Base-by-base conservation (phyloP, 345 rosid genomes). In the Pistacia integerrima region DNA sequence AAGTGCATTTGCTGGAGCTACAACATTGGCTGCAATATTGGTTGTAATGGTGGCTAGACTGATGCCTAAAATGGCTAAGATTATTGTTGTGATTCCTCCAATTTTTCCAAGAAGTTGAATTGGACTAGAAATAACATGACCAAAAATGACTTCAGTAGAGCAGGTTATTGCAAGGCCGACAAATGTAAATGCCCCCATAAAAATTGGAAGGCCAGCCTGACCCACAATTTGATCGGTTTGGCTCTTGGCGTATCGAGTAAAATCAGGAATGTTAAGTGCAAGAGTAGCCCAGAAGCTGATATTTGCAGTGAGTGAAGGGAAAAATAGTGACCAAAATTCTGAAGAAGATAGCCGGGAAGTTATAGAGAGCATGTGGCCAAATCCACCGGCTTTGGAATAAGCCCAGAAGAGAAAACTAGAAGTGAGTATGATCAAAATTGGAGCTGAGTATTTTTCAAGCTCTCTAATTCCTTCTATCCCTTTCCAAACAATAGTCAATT, bases 241-340 rank as follows among this genome's bases (percentile, higher is more conserved):
- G 28, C 87, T 83, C 76, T 82, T 89, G 11, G 98, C 92, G 57
- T 83, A 93, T 76, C 99, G 75, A 0, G 99, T 93, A 61, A 93
- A 95, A 82, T 95, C 99, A 1, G 97, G 98, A 8, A 95, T 92
- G 89, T 95, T 95, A 28, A 95, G 90, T 16, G 98, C 97, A 22
- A 95, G 76, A 48, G 97, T 90, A 7, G 93, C 94, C 99, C 99
- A 95, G 56, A 95, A 95, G 71, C 98, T 95, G 68, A 93, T 91
- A 81, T 95, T 95, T 12, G 99, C 99, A 2, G 99, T 93, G 22
- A 95, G 82, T 2, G 99, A 93, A 11, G 98, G 99, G 74, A 90
- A 92, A 56, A 95, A 93, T 12, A 95, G 87, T 22, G 91, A 77
- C 99, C 99, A 93, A 77, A 95, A 93, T 70, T 95, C 83, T 3